A percentile compares a stretch with the other conserved stretches of the same genome.
These are phyloP conservation scores for Peribolospora baueri DNA, from an alignment of 768 basidiomycete species.

Conservation along the genomic window DNA sequence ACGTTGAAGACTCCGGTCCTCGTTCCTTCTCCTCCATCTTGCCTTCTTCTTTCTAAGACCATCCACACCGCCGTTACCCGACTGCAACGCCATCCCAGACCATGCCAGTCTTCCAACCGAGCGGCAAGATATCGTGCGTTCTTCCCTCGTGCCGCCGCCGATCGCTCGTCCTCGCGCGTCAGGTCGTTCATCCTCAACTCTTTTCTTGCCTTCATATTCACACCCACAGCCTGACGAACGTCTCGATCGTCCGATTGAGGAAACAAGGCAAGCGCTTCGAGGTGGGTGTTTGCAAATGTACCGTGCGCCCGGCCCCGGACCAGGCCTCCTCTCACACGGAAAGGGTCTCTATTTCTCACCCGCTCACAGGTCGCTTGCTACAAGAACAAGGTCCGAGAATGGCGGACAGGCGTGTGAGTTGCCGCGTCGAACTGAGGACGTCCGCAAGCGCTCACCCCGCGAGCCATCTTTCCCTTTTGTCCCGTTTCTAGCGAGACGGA, in stretches of 20 bases:
- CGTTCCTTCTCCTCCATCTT: no score
- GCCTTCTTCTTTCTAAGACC: no score
- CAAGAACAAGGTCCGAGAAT: slow-evolving; percentile 98
- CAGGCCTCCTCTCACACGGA: not conserved
- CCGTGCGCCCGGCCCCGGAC: not conserved
- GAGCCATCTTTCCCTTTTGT: not conserved
- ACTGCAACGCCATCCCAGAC: no score
- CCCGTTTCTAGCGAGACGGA: slow-evolving; percentile 45
- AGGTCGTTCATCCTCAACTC: no score
- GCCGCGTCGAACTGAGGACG: not conserved
- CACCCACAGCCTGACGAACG: slow-evolving; percentile 61
- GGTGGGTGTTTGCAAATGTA: slow-evolving; percentile 27
- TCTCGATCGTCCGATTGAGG: slow-evolving; percentile 82
- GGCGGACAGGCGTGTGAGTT: slow-evolving; percentile 65
- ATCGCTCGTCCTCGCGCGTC: no score
- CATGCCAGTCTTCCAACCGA: no score
- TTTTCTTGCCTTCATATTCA: no score
- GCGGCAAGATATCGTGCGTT: no score
- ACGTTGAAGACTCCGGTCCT: no score
- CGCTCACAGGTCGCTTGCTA: slow-evolving; percentile 67
- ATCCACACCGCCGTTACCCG: no score
- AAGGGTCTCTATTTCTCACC: not conserved
- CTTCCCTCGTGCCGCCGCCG: no score
- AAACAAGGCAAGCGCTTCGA: slow-evolving; percentile 96
- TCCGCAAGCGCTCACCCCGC: not conserved